Evolutionary conservation across 441 rosid genomes (phyloP), one percentile per base, ranked within the genome.

Genomic region (Macaranga tanarius): DNA sequence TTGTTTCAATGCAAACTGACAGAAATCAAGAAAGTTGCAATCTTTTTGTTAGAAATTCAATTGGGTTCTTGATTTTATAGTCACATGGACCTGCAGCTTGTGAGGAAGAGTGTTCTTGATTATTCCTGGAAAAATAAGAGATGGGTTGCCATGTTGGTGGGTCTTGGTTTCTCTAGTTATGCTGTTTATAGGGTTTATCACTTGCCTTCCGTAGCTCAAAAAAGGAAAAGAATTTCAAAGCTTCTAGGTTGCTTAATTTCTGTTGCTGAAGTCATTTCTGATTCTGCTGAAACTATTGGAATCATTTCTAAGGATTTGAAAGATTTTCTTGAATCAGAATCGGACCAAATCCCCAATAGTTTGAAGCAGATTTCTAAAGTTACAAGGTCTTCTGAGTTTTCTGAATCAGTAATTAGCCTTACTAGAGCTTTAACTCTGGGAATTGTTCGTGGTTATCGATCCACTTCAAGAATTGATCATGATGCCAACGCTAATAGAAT

Each of bases 291-390:
- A 66, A 51, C 87, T 0, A 63, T 87, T 10, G 78, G 77, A 7
- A 56, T 86, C 15, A 77, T 94, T 50, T 74, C 92, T 0, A 87
- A 74, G 19, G 97, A 94, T 68, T 80, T 89, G 25, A 85, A 85
- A 19, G 74, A 47, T 38, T 90, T 88, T 73, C 79, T 88, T 61
- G 77, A 68, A 63, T 92, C 94, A n/a, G 86, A 89, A 44, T 88
- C 90, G 0, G 90, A 94, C 70, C 83, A 85, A 79, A 84, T 89
- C 60, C 95, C 97, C 0, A 89, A 81, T 62, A 90, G 94, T 75
- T 76, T 90, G 28, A 90, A 84, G 72, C 97, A 92, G 80, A 85
- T 92, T 64, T 86, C 88, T 0, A 92, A 90, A 79, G 75, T 92
- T 61, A 78, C 84, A 0, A 82, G 65, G 54, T 93, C 96, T 3